phyloP scores from a whole-genome alignment of 306 rosid genomes.

The Cicer pinnatifidum region DNA sequence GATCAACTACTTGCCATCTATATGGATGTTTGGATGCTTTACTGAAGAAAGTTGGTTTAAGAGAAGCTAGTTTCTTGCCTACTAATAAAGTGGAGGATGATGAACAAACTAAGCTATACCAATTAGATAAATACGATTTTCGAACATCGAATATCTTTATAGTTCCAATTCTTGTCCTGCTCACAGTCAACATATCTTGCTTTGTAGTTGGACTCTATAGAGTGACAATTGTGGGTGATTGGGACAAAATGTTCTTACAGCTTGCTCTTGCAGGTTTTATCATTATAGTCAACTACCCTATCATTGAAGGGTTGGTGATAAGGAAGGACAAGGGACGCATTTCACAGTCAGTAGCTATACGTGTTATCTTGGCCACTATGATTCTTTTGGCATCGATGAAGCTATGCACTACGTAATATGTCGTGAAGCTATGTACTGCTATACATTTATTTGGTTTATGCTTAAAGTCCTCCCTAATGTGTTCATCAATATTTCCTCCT shows the following conservation, averaged over 20 bases:
- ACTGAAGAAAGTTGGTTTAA: slow-evolving; percentile 57
- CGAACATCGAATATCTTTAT: slow-evolving; percentile 58
- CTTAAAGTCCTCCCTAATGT: no score
- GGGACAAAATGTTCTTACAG: slow-evolving; percentile 50
- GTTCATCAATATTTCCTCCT: no score
- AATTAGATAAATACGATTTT: slow-evolving; percentile 61
- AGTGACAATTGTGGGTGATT: slow-evolving; percentile 43
- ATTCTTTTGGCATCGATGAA: slow-evolving; percentile 3
- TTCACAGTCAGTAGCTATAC: slow-evolving; percentile 35
- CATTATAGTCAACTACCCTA: slow-evolving; percentile 45
- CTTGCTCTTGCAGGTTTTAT: slow-evolving; percentile 43
- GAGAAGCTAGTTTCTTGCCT: slow-evolving; percentile 61
- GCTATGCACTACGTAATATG: slow-evolving; percentile 12
- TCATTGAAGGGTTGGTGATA: slow-evolving; percentile 54
- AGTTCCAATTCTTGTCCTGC: slow-evolving; percentile 58
- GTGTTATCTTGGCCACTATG: slow-evolving; percentile 31
- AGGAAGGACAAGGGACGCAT: slow-evolving; percentile 54
- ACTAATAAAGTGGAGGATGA: slow-evolving; percentile 63
- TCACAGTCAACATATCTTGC: slow-evolving; percentile 55
- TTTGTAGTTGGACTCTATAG: slow-evolving; percentile 53
- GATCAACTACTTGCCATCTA: slow-evolving; percentile 51
- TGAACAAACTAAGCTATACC: slow-evolving; percentile 53
- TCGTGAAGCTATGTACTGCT: background rate
- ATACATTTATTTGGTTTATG: background rate
- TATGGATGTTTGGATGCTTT: slow-evolving; percentile 66